Percentiles rank a stretch among this genome's conserved stretches.
Evolutionary conservation across 768 basidiomycete species (phyloP).

Genomic region (Podaxis pistillaris): DNA sequence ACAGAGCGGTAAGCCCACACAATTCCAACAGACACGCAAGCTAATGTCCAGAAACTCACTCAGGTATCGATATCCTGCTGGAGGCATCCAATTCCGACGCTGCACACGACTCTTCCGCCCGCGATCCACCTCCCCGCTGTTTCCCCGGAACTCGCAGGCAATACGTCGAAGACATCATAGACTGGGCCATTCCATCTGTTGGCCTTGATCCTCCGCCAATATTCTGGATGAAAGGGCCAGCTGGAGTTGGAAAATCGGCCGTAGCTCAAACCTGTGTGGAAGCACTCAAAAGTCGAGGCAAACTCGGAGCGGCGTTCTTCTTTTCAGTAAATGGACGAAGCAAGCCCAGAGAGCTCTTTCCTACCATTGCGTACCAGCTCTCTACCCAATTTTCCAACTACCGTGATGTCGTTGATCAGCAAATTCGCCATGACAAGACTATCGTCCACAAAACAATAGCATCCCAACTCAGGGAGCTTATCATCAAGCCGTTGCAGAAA

Average conservation of each 20-base stretch:
- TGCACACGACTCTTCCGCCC: background rate
- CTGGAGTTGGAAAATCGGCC: background rate
- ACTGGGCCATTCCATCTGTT: background rate
- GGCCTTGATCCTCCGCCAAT: background rate
- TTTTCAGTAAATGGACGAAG: background rate
- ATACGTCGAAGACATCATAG: constrained; percentile 10
- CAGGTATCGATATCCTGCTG: background rate
- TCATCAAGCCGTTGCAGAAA: background rate
- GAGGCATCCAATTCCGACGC: background rate
- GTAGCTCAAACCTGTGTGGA: constrained; percentile 5
- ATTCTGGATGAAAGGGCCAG: background rate
- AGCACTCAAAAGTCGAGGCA: background rate
- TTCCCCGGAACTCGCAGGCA: constrained; percentile 5
- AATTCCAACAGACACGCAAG: background rate
- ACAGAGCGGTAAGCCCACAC: background rate
- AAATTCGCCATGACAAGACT: background rate
- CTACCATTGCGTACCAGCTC: constrained; percentile 11
- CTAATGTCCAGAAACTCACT: background rate
- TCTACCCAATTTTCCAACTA: background rate
- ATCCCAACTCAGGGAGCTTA: background rate
- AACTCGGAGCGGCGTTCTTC: background rate
- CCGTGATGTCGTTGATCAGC: background rate
- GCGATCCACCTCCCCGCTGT: background rate
- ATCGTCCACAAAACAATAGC: background rate
- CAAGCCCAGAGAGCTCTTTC: background rate